Percentiles rank a stretch among this genome's conserved stretches.
These are phyloP conservation scores for Jimgerdemannia lactiflua DNA, from an alignment of 192 early-diverging fungal species.

Conservation along the genomic window DNA sequence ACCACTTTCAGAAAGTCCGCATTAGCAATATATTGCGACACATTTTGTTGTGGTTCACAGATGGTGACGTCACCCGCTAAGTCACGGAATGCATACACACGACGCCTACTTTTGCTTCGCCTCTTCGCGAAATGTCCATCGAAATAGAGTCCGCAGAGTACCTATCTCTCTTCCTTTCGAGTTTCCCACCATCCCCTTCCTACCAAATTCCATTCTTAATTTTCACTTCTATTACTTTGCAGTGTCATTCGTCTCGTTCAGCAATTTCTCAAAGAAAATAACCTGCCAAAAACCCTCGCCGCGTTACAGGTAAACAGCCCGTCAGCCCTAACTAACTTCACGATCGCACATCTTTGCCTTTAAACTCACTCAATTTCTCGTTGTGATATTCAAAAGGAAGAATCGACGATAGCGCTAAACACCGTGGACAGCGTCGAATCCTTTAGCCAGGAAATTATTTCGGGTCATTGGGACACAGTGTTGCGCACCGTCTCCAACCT, in stretches of 20 bases:
- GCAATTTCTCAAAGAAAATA: constrained; percentile 93
- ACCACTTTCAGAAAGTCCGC: no score
- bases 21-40: no score
- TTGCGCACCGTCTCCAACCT: constrained; percentile 67
- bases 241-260: constrained; percentile 87
- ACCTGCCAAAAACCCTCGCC: constrained; percentile 71
- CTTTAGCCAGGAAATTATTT: constrained; percentile 71
- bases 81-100: no score
- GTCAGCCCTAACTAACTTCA: no score
- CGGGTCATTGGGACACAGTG: constrained; percentile 88
- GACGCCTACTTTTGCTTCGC: no score
- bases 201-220: no score
- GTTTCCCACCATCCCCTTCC: background rate
- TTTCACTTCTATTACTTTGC: constrained; percentile 13
- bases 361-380: background rate
- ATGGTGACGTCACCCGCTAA: no score
- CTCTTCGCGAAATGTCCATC: constrained; percentile 14
- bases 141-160: constrained; percentile 36
- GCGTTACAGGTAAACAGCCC: constrained; percentile 57
- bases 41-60: no score
- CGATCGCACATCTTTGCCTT: constrained; percentile 8
- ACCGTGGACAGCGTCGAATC: constrained; percentile 78
- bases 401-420: constrained; percentile 76
- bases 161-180: background rate
- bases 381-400: constrained; percentile 48